Base-by-base conservation (phyloP, 306 rosid genomes). In the Mucuna pruriens region DNA sequence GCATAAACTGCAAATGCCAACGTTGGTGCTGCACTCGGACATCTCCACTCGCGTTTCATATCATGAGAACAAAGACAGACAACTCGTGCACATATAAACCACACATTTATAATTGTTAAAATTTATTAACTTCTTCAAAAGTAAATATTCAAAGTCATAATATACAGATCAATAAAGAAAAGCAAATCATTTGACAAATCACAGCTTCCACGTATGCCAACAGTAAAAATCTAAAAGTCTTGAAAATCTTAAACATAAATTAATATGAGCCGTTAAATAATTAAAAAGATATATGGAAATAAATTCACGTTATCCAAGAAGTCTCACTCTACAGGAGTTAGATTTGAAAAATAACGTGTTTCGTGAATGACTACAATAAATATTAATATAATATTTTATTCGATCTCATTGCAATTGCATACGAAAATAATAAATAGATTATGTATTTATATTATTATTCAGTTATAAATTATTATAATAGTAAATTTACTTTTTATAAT, bases 21-120 rank as follows among this genome's bases (percentile, higher is more conserved):
- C 7, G 52, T 62, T 83, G 71, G 83, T 78, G 86, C 48, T 78
- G 83, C 83, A 84, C 83, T 78, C 66, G 15, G 12, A 40, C 5
- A 55, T 71, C 36, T 49, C 25, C 63, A 62, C 48, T 78, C 83
- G 4, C 58, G 39, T 34, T 78, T 77, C 75, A 29, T 77, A 83
- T 83, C 38, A 83, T 83, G 70, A 77, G 33, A 77, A 40, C 68
- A 31, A 60, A 22, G 86, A 82, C 71, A 65, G 4, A 61, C 38
- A 58, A n/a, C 17, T 25, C 65, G 19, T 58, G 39, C 67, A 5
- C 5, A 6, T 11, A 25, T 25, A 5, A 58, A 11, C 9, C 0
- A 25, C 38, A 25, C n/a, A 12, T 2, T 51, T 51, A 51, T n/a
- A 10, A 51, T 8, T 54, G 13, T 20, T 54, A 20, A 19, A 20